These are phyloP conservation scores for Galeopsis tetrahit DNA, from an alignment of 257 asterid genomes.

Conservation along the genomic window DNA sequence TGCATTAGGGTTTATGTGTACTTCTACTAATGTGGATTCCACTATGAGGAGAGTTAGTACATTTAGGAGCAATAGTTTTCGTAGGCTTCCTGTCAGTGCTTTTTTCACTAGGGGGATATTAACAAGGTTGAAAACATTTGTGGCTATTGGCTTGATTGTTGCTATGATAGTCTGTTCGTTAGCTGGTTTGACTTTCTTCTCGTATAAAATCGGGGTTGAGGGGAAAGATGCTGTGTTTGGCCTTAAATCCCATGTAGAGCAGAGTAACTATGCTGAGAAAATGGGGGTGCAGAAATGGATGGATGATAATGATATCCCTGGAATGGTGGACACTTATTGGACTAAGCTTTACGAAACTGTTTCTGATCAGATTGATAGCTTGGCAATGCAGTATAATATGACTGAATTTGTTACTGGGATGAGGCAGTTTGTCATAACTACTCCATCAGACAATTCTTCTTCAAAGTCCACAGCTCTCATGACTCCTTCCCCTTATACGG, in stretches of 20 bases:
- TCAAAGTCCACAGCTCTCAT: slow-evolving; percentile 54
- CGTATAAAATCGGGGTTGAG: slow-evolving; percentile 87
- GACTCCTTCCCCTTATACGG: slow-evolving; percentile 74
- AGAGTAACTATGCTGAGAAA: slow-evolving; percentile 86
- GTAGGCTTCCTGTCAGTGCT: slow-evolving; percentile 63
- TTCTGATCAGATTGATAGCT: slow-evolving; percentile 73
- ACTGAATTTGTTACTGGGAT: slow-evolving; percentile 78
- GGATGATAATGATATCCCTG: slow-evolving; percentile 93
- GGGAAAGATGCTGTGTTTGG: slow-evolving; percentile 89
- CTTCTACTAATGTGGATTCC: slow-evolving; percentile 60
- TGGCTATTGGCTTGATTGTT: slow-evolving; percentile 85
- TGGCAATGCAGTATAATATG: slow-evolving; percentile 88
- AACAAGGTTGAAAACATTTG: slow-evolving; percentile 70
- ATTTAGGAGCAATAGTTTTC: slow-evolving; percentile 76
- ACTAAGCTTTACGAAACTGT: slow-evolving; percentile 79
- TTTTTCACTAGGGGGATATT: slow-evolving; percentile 76
- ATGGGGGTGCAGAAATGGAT: slow-evolving; percentile 91
- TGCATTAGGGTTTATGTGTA: slow-evolving; percentile 69
- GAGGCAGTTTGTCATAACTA: slow-evolving; percentile 64
- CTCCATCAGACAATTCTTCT: slow-evolving; percentile 52
- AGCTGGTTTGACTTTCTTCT: slow-evolving; percentile 73
- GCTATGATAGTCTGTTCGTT: slow-evolving; percentile 77
- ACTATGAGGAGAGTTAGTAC: slow-evolving; percentile 77
- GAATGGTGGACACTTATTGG: slow-evolving; percentile 81
- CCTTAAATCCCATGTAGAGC: slow-evolving; percentile 79